Evolutionary conservation across 2,329 filamentous ascomycete genomes (phyloP), one percentile per base, ranked within the genome.

Genomic region (Venturiaceae sp.): DNA sequence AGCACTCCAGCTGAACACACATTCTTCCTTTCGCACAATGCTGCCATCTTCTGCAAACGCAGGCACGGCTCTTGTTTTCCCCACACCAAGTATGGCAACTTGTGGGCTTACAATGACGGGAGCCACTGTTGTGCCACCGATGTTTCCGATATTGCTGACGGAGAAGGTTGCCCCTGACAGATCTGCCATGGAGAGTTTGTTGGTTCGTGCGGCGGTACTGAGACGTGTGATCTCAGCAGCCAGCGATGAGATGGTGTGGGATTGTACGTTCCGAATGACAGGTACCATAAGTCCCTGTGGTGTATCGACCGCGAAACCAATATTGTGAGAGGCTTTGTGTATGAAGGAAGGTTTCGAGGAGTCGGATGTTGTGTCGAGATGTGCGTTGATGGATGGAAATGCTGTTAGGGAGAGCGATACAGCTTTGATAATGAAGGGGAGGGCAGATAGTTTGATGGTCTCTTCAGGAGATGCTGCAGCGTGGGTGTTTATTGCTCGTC

Each of bases 371-470:
- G 76, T 79, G 65, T 96, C 90, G 26, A 99, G 83, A 60, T 89
- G 84, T 3, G 92, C 84, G 70, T 99, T 99, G 62, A 99, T 84
- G 37, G 94, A 79, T 1, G 94, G 92, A 71, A 90, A 92, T 61
- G 87, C 81, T 67, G 86, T 80, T 2, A 99, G 79, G 1, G 92
- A 84, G 63, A 96, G 77, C 21, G 92, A 97, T 52, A 96, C 84
- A 30, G 94, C 92, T 76, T 99, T 99, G 75, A 99, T 84, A 68
- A 97, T 86, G 76, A 99, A 96, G 3, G 94, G 90, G 8, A 99
- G 83, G 71, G 90, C 94, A 1, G 92, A 95, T 60, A 96, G 78
- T 73, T 92, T 91, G 71, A 44, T 71, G 63, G 68, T 67, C 32
- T 69, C 66, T 47, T 69, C 62, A 30, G 68, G 65, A 60, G 66